Base-by-base conservation (phyloP, 441 rosid genomes). In the Gossypium trilobum region DNA sequence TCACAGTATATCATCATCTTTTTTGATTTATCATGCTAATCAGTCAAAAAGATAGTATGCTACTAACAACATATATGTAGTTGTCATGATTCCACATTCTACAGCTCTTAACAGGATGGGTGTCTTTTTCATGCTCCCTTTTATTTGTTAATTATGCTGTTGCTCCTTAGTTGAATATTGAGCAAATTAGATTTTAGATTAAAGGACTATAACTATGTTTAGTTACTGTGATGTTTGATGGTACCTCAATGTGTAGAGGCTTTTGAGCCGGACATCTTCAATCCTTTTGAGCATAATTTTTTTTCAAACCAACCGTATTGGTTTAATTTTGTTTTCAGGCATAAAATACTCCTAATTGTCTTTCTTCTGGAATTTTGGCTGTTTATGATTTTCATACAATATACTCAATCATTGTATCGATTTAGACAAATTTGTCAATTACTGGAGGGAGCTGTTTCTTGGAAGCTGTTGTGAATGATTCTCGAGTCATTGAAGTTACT, bases 391-490 rank as follows among this genome's bases (percentile, higher is more conserved):
- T 2, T 50, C 4, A 10, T 68, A 68, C 27, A 2, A 68, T 68
- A 22, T 68, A 17, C 59, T 51, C 23, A 27, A 68, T 68, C 60
- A 19, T 23, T 19, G 42, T 50, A 20, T 68, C 59, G 10, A 51
- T 68, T 73, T 85, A 92, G 99, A 91, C 81, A 62, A 89, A 92
- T 83, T 80, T 95, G 70, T 91, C 96, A 75, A 87, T 95, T 75
- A 80, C 78, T 79, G 99, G 99, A 73, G 99, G 99, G 65, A 95
- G 97, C 83, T 92, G 98, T 79, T 87, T 84, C 80, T 85, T 89
- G 87, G 90, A 95, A 85, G 85, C 90, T 78, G 80, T 75, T 82
- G 91, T 89, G 62, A 92, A 92, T 82, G 88, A 91, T 87, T 81
- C 99, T 74, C 87, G 75, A 75, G 91, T 92, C 54, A 89, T 91